phyloP scores from a whole-genome alignment of 495 filamentous ascomycete species.

The Lasiosphaeriaceae sp. region DNA sequence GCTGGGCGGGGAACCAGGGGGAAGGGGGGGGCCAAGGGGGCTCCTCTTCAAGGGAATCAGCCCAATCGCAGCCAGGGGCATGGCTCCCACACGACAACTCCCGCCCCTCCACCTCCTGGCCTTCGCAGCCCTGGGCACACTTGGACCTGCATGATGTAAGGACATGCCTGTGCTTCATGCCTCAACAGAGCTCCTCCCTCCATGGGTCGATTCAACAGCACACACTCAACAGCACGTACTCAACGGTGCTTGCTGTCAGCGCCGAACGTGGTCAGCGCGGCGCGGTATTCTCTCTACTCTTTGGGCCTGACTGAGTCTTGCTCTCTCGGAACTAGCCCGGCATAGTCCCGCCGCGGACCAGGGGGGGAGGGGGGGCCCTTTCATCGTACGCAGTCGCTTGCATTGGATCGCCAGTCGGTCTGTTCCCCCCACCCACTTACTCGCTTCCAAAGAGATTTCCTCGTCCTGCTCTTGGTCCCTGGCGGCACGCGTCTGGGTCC shows the following conservation, averaged over 20 bases:
- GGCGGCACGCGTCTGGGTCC: neutral
- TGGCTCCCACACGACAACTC: neutral
- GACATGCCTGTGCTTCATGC: neutral
- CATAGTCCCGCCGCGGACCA: neutral
- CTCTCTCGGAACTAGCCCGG: neutral
- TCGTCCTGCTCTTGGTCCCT: neutral
- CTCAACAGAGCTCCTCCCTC: no score
- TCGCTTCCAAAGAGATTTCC: neutral
- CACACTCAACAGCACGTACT: no score
- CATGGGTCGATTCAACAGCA: no score
- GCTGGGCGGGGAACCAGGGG: neutral
- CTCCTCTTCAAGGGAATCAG: no score
- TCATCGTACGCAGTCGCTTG: no score
- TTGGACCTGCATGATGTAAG: conserved; percentile 2
- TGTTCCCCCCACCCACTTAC: neutral
- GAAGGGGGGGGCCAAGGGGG: no score
- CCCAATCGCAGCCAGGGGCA: neutral
- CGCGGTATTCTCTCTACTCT: neutral
- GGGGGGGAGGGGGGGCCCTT: neutral
- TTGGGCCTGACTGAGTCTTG: neutral
- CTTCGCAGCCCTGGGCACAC: neutral
- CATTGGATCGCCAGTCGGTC: neutral
- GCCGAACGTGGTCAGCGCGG: neutral
- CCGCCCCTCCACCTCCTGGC: conserved; percentile 1
- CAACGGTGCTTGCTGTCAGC: neutral